A percentile compares a stretch with the other conserved stretches of the same genome.
Evolutionary conservation across 176 grass and related monocot species (phyloP).

Genomic region (Ensete ventricosum): DNA sequence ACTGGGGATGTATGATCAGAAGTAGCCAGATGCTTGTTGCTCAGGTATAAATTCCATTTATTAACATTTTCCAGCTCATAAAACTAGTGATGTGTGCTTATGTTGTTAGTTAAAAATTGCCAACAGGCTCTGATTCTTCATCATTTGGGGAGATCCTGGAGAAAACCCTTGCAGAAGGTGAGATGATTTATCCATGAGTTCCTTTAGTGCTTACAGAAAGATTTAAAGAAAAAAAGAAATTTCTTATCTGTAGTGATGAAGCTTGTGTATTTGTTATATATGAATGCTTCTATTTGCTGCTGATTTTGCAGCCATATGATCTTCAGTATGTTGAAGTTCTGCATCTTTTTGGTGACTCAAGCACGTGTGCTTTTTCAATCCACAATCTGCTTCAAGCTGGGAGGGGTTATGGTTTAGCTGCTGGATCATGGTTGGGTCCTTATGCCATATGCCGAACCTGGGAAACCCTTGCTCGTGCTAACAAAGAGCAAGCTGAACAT

Average conservation of each 20-base stretch:
- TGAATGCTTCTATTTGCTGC: constrained; percentile 38
- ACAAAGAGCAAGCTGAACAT: constrained; percentile 35
- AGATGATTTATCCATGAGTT: constrained; percentile 7
- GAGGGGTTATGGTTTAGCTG: constrained; percentile 66
- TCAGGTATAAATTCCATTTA: constrained; percentile 28
- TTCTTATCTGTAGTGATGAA: not conserved
- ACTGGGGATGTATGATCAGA: constrained; percentile 99
- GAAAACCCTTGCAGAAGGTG: constrained; percentile 73
- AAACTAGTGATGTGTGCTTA: not conserved
- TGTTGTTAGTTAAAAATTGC: constrained; percentile 14
- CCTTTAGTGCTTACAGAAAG: not conserved
- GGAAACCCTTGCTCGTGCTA: constrained; percentile 65
- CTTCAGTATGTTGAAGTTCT: constrained; percentile 63
- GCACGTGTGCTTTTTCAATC: constrained; percentile 60
- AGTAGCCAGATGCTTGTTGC: constrained; percentile 99
- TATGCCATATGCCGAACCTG: constrained; percentile 92
- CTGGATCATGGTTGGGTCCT: constrained; percentile 91
- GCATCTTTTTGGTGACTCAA: constrained; percentile 78
- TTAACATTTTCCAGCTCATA: not conserved
- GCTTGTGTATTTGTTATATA: constrained; percentile 23
- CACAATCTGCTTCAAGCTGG: constrained; percentile 88
- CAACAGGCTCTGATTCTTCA: constrained; percentile 80
- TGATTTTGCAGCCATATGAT: constrained; percentile 82
- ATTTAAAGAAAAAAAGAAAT: not conserved
- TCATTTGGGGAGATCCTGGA: constrained; percentile 89